Evolutionary conservation across 495 filamentous ascomycete species (phyloP), one percentile per base, ranked within the genome.

Genomic region (Lasiosphaeris hirsuta): DNA sequence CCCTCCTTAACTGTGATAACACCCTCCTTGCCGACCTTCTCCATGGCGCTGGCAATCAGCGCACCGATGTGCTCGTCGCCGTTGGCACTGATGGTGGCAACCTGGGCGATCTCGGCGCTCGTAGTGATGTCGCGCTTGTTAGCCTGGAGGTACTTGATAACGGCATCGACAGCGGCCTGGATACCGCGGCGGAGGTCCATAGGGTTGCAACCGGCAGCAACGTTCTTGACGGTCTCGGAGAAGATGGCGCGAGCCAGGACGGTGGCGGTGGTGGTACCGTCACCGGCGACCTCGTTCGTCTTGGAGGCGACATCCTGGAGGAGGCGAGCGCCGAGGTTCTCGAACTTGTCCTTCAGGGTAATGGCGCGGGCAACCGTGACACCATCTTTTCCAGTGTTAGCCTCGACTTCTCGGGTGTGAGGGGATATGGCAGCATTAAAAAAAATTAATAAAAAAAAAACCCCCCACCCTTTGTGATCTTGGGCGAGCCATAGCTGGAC

Each of bases 1-100:
- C 94, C 94, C 81, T 98, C 94, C 86, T 97, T 97, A 57, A 96
- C 92, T 47, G 94, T 98, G 72, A 98, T 98, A 62, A 98, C 94
- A 82, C 94, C 94, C 80, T 98, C 94, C 84, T 97, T 97, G 74
- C 94, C 94, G 63, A 98, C 94, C 78, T 95, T 93, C 86, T 98
- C 94, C 94, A 98, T 98, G 61, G 94, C 94, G 66, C 86, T 96
- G 65, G 94, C 91, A 74, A 98, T 94, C 62, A 98, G 79, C 78
- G 90, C 87, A 66, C 94, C 94, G 66, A 98, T 92, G 75, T 97
- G 95, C 54, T 83, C 86, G 70, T 98, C 94, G 60, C 94, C 94
- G 78, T 98, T 98, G 63, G 94, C 94, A 65, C 85, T 90, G 78
- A 98, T 98, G 64, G 94, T 97, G 53, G 95, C 94, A 43, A 98